Percentiles rank a stretch among this genome's conserved stretches.
Conservation (phyloP, 2,329 filamentous ascomycete genomes). For the Colletotrichum sp. region DNA sequence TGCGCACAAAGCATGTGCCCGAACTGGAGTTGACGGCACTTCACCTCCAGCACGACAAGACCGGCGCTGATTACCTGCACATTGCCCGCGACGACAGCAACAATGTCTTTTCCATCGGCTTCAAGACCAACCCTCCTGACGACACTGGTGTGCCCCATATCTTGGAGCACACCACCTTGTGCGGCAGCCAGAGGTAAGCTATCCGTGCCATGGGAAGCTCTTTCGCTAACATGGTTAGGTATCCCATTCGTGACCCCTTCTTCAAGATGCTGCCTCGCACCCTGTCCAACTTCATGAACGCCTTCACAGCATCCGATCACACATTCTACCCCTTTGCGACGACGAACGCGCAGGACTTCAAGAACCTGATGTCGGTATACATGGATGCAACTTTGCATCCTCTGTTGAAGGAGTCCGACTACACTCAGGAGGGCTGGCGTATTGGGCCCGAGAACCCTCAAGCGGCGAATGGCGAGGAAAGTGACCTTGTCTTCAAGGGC, state of each 20-base stretch:
- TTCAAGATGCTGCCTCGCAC: conserved; percentile 99
- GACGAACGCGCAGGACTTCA: conserved; percentile 93
- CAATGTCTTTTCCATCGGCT: conserved; percentile 99
- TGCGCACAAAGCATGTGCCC: conserved; percentile 88
- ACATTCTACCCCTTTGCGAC: conserved; percentile 98
- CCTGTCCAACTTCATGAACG: conserved; percentile 99
- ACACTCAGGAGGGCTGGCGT: conserved; percentile 95
- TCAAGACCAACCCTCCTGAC: conserved; percentile 98
- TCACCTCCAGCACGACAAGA: conserved; percentile 92
- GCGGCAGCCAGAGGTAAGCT: conserved; percentile 86
- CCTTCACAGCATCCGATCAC: conserved; percentile 94
- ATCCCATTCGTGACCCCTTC: conserved; percentile 97
- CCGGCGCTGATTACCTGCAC: conserved; percentile 93
- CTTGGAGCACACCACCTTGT: conserved; percentile 95
- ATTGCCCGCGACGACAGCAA: conserved; percentile 95
- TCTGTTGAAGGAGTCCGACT: conserved; percentile 87
- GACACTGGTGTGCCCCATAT: conserved; percentile 97
- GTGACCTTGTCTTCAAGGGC: conserved; percentile 89
- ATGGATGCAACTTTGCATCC: conserved; percentile 93
- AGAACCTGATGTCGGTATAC: conserved; percentile 95
- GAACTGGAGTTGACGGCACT: conserved; percentile 93
- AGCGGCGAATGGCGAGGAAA: conserved; percentile 59
- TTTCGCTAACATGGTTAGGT: conserved; percentile 54
- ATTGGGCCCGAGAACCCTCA: conserved; percentile 89
- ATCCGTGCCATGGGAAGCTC: background rate